These are phyloP conservation scores for Chaetomium olivaceum DNA, from an alignment of 2,329 filamentous ascomycete genomes.

Conservation along the genomic window DNA sequence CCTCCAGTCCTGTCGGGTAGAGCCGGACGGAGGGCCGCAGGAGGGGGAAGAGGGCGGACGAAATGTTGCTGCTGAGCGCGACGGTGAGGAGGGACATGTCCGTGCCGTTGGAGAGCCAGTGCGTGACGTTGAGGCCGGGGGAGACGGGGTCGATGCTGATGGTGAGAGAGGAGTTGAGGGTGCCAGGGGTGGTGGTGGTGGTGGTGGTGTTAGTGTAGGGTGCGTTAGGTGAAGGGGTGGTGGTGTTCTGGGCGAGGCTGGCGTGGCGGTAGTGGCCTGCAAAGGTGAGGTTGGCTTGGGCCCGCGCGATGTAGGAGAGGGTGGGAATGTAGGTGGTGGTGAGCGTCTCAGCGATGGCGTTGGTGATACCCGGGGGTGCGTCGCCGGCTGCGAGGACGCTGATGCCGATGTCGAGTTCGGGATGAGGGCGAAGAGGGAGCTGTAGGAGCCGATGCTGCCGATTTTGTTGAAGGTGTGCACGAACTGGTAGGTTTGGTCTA, in stretches of 20 bases:
- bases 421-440: constrained; percentile 37
- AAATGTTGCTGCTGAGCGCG: constrained; percentile 32
- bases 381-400: constrained; percentile 38
- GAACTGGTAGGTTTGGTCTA: constrained; percentile 32
- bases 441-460: constrained; percentile 39
- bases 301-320: constrained; percentile 33
- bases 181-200: neutral
- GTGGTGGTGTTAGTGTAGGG: neutral
- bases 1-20: constrained; percentile 39
- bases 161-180: constrained; percentile 37
- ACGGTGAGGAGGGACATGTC: constrained; percentile 33
- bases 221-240: neutral
- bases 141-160: constrained; percentile 33
- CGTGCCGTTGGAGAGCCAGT: constrained; percentile 41
- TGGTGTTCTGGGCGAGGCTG: constrained; percentile 11
- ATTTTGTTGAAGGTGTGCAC: constrained; percentile 41
- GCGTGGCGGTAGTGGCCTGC: constrained; percentile 33
- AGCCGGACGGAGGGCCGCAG: constrained; percentile 36
- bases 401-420: constrained; percentile 41
- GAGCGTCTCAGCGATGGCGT: constrained; percentile 38
- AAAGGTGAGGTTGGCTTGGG: constrained; percentile 35
- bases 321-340: constrained; percentile 38
- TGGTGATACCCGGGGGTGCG: constrained; percentile 32
- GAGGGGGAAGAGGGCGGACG: constrained; percentile 29
- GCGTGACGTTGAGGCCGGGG: constrained; percentile 36